Percentiles rank a stretch among this genome's conserved stretches.
Evolutionary conservation across 2,329 filamentous ascomycete genomes (phyloP).

Genomic region (Calonectria pseudoreteaudii): DNA sequence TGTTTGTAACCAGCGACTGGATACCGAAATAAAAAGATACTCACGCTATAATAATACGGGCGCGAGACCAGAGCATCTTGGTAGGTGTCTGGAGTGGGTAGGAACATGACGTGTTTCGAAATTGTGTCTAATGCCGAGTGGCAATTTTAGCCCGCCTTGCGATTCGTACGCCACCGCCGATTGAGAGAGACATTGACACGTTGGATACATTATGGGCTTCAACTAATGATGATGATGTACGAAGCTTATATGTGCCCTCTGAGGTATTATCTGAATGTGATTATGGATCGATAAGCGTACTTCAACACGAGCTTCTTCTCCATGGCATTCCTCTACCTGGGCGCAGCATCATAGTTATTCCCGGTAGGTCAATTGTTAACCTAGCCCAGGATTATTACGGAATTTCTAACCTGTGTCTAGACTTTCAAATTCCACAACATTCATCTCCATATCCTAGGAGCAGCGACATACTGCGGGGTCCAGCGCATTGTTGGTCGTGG

Average conservation of each 20-base stretch:
- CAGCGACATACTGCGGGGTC: not conserved
- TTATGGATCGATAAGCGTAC: not conserved
- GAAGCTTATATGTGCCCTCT: not conserved
- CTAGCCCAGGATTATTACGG: not conserved
- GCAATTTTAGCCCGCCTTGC: not conserved
- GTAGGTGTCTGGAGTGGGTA: not conserved
- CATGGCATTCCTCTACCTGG: not conserved
- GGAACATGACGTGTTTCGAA: not conserved
- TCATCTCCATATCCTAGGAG: not conserved
- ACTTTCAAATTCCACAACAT: not conserved
- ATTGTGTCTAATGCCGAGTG: not conserved
- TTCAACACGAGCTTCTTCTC: not conserved
- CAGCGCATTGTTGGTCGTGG: not conserved
- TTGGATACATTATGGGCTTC: not conserved
- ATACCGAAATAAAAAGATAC: not conserved
- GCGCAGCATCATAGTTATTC: not conserved
- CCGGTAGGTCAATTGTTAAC: not conserved
- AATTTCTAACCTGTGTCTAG: not conserved
- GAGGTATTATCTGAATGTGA: not conserved
- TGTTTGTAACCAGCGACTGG: not conserved
- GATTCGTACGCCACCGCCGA: not conserved
- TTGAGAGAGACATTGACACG: not conserved
- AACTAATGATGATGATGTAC: not conserved
- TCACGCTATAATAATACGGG: not conserved
- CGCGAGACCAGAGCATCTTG: not conserved